Evolutionary conservation across 2,329 filamentous ascomycete genomes (phyloP).

Genomic region (Penicillium rolfsii): DNA sequence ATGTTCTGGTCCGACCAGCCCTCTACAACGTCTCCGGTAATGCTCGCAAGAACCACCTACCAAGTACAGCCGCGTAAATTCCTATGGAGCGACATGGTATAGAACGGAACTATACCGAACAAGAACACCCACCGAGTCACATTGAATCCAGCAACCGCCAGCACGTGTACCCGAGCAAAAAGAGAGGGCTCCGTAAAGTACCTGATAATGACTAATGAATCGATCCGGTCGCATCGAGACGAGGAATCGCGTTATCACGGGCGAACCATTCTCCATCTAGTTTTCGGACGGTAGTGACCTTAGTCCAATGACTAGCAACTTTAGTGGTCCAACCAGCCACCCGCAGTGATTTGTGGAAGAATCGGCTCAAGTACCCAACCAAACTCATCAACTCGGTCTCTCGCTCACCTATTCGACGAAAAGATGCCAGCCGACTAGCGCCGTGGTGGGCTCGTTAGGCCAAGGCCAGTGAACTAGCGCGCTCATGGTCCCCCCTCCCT

Average conservation of each 20-base stretch:
- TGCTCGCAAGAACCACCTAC: background rate
- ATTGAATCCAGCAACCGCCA: background rate
- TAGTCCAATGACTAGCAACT: background rate
- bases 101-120: background rate
- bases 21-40: background rate
- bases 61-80: background rate
- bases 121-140: too few relatives aligned
- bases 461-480: conserved; percentile 12
- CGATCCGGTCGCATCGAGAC: background rate
- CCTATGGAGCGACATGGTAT: background rate
- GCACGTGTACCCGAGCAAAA: background rate
- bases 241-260: background rate
- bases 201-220: background rate
- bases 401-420: background rate
- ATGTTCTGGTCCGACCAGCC: background rate
- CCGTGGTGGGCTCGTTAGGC: conserved; percentile 7
- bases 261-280: background rate
- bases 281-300: background rate
- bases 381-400: conserved; percentile 1
- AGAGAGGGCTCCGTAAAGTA: background rate
- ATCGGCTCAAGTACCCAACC: conserved; percentile 8
- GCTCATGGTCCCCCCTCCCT: conserved; percentile 3
- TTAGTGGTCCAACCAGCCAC: background rate
- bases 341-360: conserved; percentile 21
- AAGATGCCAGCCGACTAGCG: conserved; percentile 15